A percentile compares a stretch with the other conserved stretches of the same genome.
Conservation (phyloP, 2,329 filamentous ascomycete genomes). For the Hypoxylon sp. region DNA sequence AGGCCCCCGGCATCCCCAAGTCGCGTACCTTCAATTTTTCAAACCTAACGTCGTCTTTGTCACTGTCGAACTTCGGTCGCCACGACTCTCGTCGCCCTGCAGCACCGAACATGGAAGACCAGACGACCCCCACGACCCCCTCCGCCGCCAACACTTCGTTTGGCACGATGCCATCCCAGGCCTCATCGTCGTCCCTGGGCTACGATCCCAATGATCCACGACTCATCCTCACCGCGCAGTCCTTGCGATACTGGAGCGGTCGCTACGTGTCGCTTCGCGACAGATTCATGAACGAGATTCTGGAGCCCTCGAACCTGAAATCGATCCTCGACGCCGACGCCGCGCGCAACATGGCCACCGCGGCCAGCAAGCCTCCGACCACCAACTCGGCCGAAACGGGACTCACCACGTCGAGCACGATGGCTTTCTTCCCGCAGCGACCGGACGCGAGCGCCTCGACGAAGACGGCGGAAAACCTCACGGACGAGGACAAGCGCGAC, state of each 20-base stretch:
- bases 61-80: conserved; percentile 55
- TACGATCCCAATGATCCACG: neutral
- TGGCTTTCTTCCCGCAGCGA: conserved; percentile 10
- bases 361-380: neutral
- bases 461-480: conserved; percentile 35
- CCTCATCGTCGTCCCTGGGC: neutral
- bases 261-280: conserved; percentile 72
- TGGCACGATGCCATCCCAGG: neutral
- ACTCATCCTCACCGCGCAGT: conserved; percentile 60
- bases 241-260: conserved; percentile 72
- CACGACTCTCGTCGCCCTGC: conserved; percentile 63
- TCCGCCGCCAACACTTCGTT: neutral
- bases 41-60: conserved; percentile 63
- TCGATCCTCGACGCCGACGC: conserved; percentile 45
- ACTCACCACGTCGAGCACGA: conserved; percentile 24
- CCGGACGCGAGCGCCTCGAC: neutral
- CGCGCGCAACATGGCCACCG: conserved; percentile 33
- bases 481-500: conserved; percentile 61
- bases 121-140: conserved; percentile 10
- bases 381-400: neutral
- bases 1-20: conserved; percentile 56
- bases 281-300: conserved; percentile 63
- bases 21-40: conserved; percentile 64
- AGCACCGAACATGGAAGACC: conserved; percentile 33
- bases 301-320: conserved; percentile 52